Evolutionary conservation across 2,329 filamentous ascomycete genomes (phyloP).

Genomic region (Dactylonectria macrodidyma): DNA sequence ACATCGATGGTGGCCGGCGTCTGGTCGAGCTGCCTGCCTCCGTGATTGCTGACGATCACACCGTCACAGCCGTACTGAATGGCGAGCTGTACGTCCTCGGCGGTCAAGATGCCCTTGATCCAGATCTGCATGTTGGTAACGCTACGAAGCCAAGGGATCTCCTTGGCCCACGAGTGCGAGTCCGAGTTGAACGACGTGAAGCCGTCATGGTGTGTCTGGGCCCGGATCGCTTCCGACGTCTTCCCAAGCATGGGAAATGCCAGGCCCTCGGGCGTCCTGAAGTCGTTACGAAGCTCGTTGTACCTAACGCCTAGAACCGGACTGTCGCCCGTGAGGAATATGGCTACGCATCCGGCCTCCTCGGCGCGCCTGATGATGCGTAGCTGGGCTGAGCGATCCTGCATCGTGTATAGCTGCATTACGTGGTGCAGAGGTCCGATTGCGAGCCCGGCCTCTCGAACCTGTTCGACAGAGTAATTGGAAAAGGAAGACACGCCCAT

Average conservation of each 20-base stretch:
- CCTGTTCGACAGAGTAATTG: constrained; percentile 15
- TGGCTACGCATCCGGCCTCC: constrained; percentile 4
- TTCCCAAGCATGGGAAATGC: constrained; percentile 9
- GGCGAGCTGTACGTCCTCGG: constrained; percentile 58
- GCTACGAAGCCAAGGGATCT: constrained; percentile 65
- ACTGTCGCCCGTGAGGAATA: constrained; percentile 24
- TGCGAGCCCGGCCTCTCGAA: neutral
- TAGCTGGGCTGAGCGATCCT: constrained; percentile 10
- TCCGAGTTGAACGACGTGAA: constrained; percentile 42
- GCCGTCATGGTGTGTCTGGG: constrained; percentile 7
- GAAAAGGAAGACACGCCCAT: constrained; percentile 64
- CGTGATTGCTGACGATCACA: constrained; percentile 62
- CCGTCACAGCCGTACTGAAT: constrained; percentile 56
- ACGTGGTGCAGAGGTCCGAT: neutral
- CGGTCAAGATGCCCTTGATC: constrained; percentile 61
- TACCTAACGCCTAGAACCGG: constrained; percentile 18
- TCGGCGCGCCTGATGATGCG: constrained; percentile 22
- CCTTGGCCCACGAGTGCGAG: constrained; percentile 61
- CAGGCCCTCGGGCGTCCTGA: constrained; percentile 3
- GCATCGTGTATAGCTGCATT: constrained; percentile 26
- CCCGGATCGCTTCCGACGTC: constrained; percentile 1
- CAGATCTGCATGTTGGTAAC: constrained; percentile 65
- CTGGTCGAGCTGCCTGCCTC: constrained; percentile 62
- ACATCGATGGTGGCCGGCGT: constrained; percentile 61
- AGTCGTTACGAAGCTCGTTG: constrained; percentile 19